phyloP scores from a whole-genome alignment of 306 rosid species.

The Geum urbanum region DNA sequence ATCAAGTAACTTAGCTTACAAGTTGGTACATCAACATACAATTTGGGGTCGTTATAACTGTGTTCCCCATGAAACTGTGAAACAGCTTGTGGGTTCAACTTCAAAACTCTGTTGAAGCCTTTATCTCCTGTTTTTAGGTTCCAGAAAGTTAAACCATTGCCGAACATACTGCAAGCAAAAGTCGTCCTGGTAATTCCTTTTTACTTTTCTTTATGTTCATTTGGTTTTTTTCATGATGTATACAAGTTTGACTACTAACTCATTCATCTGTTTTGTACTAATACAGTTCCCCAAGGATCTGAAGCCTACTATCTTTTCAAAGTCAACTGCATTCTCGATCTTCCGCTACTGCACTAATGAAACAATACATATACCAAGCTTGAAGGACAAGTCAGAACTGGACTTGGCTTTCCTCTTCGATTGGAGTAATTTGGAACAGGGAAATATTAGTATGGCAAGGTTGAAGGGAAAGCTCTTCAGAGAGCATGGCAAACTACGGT shows the following conservation, averaged over 20 bases:
- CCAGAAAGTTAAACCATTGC: conserved; percentile 50
- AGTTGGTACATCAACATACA: not conserved
- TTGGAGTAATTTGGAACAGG: conserved; percentile 51
- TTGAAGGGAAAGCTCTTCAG: conserved; percentile 57
- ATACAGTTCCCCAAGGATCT: conserved; percentile 58
- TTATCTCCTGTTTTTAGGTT: conserved; percentile 40
- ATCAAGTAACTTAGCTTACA: not conserved
- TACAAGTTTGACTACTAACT: conserved; percentile 14
- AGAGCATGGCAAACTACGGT: conserved; percentile 42
- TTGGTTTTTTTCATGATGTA: not conserved
- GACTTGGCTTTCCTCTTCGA: conserved; percentile 60
- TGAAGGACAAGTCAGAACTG: conserved; percentile 41
- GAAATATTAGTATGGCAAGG: conserved; percentile 44
- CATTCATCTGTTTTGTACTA: conserved; percentile 17
- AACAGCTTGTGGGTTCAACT: not conserved
- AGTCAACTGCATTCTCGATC: conserved; percentile 35
- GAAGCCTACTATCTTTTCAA: conserved; percentile 32
- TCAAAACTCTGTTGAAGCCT: conserved; percentile 10
- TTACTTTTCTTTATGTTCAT: not conserved
- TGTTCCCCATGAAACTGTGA: not conserved
- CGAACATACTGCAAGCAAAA: conserved; percentile 60
- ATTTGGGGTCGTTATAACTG: not conserved
- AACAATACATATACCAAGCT: conserved; percentile 39
- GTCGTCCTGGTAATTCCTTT: conserved; percentile 48
- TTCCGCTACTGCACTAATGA: conserved; percentile 51